Conservation (phyloP, 331 rosid species). For the Malus hybrid region DNA sequence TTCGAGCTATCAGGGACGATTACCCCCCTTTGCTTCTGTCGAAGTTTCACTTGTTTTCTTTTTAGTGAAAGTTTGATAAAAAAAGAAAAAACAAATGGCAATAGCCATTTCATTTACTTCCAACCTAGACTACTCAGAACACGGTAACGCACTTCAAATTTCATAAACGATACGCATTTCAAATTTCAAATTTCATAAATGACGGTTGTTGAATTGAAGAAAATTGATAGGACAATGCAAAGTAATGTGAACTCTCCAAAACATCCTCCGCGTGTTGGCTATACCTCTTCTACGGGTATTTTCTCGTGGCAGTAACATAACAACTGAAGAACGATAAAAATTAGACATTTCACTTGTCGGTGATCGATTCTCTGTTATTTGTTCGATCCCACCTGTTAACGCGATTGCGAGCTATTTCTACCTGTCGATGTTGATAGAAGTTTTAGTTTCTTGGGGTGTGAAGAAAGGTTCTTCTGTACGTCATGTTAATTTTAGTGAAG, state of each 20-base stretch:
- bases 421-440: conserved; percentile 1
- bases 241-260: neutral
- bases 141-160: neutral
- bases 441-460: neutral
- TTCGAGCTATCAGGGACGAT: neutral
- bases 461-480: neutral
- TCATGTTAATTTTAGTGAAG: neutral
- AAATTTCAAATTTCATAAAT: no score
- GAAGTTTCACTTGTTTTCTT: neutral
- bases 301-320: neutral
- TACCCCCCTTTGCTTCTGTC: neutral
- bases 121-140: no score
- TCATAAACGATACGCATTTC: neutral
- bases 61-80: no score
- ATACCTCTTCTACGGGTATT: neutral
- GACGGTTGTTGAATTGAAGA: no score
- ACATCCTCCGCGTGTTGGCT: neutral
- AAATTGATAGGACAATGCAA: neutral
- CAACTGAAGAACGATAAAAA: neutral
- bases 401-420: conserved; percentile 3
- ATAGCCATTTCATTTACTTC: no score
- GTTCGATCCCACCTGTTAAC: neutral
- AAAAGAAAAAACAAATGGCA: neutral
- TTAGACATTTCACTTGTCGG: neutral
- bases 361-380: neutral